These are phyloP conservation scores for Chaetomium cochliodes DNA, from an alignment of 495 filamentous ascomycete species.

Conservation along the genomic window DNA sequence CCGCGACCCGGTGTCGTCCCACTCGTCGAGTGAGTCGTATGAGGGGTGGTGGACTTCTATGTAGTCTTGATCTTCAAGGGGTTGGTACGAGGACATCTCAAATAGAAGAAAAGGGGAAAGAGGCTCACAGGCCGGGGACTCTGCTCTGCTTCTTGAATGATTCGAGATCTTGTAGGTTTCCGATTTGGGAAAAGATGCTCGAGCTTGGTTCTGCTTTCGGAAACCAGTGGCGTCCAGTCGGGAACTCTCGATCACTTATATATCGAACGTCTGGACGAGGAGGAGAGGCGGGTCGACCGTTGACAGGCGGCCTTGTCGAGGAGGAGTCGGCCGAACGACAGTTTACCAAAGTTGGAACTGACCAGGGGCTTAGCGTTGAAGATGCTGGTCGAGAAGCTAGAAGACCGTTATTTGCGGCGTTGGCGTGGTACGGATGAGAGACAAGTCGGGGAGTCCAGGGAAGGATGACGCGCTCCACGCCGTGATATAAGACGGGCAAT, in stretches of 20 bases:
- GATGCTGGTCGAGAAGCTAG: constrained; percentile 18
- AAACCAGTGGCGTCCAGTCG: constrained; percentile 22
- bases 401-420: constrained; percentile 24
- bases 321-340: not conserved
- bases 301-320: constrained; percentile 12
- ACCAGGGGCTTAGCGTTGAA: constrained; percentile 27
- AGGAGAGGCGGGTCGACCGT: constrained; percentile 6
- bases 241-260: constrained; percentile 24
- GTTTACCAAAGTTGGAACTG: constrained; percentile 26
- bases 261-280: not conserved
- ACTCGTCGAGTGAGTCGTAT: not conserved
- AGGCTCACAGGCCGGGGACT: constrained; percentile 29
- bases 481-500: constrained; percentile 36
- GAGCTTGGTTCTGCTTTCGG: constrained; percentile 18
- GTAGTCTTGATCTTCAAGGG: constrained; percentile 29
- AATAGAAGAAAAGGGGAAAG: constrained; percentile 10
- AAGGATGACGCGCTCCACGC: constrained; percentile 26
- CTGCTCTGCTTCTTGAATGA: constrained; percentile 19
- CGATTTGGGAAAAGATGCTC: constrained; percentile 14
- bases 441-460: constrained; percentile 19
- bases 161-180: constrained; percentile 21
- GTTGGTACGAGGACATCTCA: constrained; percentile 37
- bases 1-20: constrained; percentile 16
- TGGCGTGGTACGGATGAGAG: constrained; percentile 15
- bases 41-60: constrained; percentile 16